Base-by-base conservation (phyloP, 345 rosid genomes). In the Hibiscus mutabilis region DNA sequence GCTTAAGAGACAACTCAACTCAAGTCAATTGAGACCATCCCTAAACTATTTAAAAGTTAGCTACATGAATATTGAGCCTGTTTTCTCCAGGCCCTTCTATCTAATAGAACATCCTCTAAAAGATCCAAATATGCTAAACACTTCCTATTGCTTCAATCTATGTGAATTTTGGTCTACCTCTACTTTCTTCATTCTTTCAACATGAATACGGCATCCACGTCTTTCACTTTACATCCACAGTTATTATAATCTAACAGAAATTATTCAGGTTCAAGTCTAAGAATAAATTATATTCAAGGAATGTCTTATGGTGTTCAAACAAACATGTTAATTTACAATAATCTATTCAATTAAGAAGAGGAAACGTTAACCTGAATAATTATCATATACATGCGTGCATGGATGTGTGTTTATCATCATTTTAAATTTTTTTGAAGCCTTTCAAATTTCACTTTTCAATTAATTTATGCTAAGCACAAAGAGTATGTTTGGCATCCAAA, bases 401-500 rank as follows among this genome's bases (percentile, higher is more conserved):
- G 33, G 9, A 61, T 18, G 12, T 40, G 5, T 37, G 11, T 42
- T 22, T 46, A 22, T 14, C 69, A 44, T 42, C 9, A 6, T n/a
- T 22, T 13, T 42, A 1, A 42, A 5, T 35, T 35, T 35, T 52
- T 63, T 13, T 15, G 14, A 65, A 65, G 53, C 44, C 55, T 19
- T 47, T 51, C 24, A 51, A 40, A 52, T 11, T 76, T 52, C 16
- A 49, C 51, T 37, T 60, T 66, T 11, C n/a, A 44, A 76, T 60
- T 22, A 15, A 56, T 44, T 46, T 22, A 65, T 13, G 55, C 37
- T 25, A 47, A 24, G 73, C 29, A 69, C 31, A 22, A 1, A 11
- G 67, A 9, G 18, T 61, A 71, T 15, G 33, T 61, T 42, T 52
- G 33, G 51, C 27, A 70, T 44, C 70, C 69, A 60, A 72, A 59